A percentile compares a stretch with the other conserved stretches of the same genome.
phyloP scores from a whole-genome alignment of 148 eudicot species.

The Rhododendron henanense region DNA sequence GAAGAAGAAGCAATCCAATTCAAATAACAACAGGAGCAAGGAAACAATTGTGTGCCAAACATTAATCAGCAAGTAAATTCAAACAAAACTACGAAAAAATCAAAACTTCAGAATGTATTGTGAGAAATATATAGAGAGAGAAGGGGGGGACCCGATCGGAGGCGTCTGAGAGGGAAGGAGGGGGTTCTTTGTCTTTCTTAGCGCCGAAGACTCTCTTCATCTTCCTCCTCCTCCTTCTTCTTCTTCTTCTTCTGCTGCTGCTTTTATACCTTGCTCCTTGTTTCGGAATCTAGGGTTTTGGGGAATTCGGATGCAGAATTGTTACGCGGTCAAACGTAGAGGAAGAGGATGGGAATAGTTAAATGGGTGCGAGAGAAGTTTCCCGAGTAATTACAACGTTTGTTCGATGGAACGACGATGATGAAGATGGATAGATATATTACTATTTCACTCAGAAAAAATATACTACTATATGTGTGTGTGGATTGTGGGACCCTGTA shows the following conservation, averaged over 20 bases:
- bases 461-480: too few relatives aligned
- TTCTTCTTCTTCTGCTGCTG: background rate
- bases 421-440: background rate
- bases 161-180: slow-evolving; percentile 75
- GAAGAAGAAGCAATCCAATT: background rate
- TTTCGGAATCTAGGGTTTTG: background rate
- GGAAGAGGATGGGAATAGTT: background rate
- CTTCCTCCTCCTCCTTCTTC: background rate
- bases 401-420: background rate
- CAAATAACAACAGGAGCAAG: background rate
- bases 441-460: too few relatives aligned
- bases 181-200: slow-evolving; percentile 75
- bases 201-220: slow-evolving; percentile 83
- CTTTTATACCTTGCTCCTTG: background rate
- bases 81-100: background rate
- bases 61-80: background rate
- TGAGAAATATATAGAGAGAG: background rate
- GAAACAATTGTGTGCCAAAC: background rate
- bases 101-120: background rate
- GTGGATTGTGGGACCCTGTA: too few relatives aligned
- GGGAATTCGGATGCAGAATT: background rate
- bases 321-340: background rate
- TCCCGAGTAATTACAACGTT: background rate
- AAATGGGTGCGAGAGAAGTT: background rate
- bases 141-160: slow-evolving; percentile 54